Evolutionary conservation across 768 basidiomycete species (phyloP), one percentile per base, ranked within the genome.

Genomic region (Filobasidium floriforme): DNA sequence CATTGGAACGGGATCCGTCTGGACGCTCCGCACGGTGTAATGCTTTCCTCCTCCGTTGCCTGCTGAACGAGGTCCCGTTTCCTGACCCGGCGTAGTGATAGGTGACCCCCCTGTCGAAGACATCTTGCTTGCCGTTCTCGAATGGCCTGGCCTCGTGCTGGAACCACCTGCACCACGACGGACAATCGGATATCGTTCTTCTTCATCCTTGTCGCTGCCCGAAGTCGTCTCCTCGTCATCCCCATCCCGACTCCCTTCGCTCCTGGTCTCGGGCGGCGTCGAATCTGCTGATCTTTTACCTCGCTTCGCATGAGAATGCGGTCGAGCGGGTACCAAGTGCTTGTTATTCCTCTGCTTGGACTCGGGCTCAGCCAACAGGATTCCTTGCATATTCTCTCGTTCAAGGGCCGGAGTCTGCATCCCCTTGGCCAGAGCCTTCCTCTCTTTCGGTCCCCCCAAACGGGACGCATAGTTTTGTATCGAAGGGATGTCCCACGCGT

Each of bases 401-500:
- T 60, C 59, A 19, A 60, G 14, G 28, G 29, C 62, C 15, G 67
- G 55, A n/a, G 51, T 59, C 59, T 57, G 29, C 59, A 43, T 40
- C 32, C 62, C 59, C n/a, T 44, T 54, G n/a, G 54, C 61, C 7
- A 51, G 22, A 7, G 69, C 51, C 15, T 54, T 14, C 55, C 52
- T 60, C 14, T 24, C 28, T 2, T 65, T 62, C 4, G 66, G 68
- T 59, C 76, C 78, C 9, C 76, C 69, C 24, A 81, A 74, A 28
- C 70, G 67, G 18, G 70, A 68, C 1, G 87, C 87, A 77, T 92
- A 90, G 66, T 82, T 84, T 69, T 88, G 85, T 65, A 92, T 91
- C 67, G 90, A 88, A 26, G 89, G 85, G 44, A 75, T 80, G 73
- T 97, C 93, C 90, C 90, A 92, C 1, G 88, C 89, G 78, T 96